Evolutionary conservation across 345 rosid genomes (phyloP).

Genomic region (Boechera divaricarpa): DNA sequence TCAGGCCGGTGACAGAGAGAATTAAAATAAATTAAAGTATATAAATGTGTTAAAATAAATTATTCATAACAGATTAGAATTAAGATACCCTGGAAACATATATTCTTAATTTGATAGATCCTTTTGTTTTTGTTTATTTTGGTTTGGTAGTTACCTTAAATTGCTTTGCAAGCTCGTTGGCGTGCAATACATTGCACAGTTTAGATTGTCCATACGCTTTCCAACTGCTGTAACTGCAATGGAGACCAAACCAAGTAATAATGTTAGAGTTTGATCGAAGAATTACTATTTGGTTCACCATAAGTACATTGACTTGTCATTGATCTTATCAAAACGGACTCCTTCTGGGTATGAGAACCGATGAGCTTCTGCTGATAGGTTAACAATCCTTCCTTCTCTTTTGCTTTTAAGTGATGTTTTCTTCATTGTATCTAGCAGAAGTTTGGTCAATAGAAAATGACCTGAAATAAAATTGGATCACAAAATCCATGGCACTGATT

Average conservation of each 20-base stretch:
- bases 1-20: slow-evolving; percentile 8
- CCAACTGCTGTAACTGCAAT: slow-evolving; percentile 53
- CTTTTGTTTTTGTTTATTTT: neutral
- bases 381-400: slow-evolving; percentile 67
- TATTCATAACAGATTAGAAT: neutral
- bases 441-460: slow-evolving; percentile 70
- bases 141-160: slow-evolving; percentile 45
- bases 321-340: slow-evolving; percentile 58
- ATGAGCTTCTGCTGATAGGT: slow-evolving; percentile 58
- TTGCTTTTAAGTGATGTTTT: slow-evolving; percentile 55
- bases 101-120: neutral
- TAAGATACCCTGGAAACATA: neutral
- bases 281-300: neutral
- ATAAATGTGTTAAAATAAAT: neutral
- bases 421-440: slow-evolving; percentile 63
- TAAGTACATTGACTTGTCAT: slow-evolving; percentile 53
- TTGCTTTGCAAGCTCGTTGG: slow-evolving; percentile 56
- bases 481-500: neutral
- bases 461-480: slow-evolving; percentile 48
- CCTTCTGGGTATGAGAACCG: slow-evolving; percentile 50
- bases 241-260: slow-evolving; percentile 11
- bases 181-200: slow-evolving; percentile 48
- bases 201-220: slow-evolving; percentile 65
- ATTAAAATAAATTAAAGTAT: neutral
- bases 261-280: neutral